Conservation (phyloP, 257 asterid species). For the Cynanchum wilfordii region DNA sequence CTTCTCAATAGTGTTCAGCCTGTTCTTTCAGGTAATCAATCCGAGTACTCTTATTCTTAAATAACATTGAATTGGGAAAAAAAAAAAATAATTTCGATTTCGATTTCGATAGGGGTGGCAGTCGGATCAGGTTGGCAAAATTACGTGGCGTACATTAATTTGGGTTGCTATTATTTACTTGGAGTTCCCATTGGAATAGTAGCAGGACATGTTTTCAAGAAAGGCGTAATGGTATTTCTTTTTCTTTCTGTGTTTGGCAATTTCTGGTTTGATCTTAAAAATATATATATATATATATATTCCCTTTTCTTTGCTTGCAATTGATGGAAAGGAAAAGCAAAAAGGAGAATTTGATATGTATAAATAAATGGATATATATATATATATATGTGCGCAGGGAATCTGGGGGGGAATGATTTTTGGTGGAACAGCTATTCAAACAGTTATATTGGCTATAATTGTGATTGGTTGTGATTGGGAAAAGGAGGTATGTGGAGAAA, state of each 20-base stretch:
- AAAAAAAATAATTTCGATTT: too few relatives aligned
- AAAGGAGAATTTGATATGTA: too few relatives aligned
- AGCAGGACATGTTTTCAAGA: too few relatives aligned
- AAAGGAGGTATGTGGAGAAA: conserved; percentile 36
- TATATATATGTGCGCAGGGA: conserved; percentile 19
- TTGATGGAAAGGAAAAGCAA: too few relatives aligned
- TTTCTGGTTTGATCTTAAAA: too few relatives aligned
- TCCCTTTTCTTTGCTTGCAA: too few relatives aligned
- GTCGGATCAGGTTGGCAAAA: conserved; percentile 62
- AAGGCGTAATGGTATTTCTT: too few relatives aligned
- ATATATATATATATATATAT: too few relatives aligned
- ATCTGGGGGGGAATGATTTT: conserved; percentile 69
- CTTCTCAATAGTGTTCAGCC: conserved; percentile 54
- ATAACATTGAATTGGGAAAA: background rate
- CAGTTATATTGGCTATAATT: conserved; percentile 41
- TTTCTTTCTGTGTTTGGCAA: too few relatives aligned
- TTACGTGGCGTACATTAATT: conserved; percentile 46
- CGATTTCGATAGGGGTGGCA: conserved; percentile 41
- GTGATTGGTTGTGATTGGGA: conserved; percentile 63
- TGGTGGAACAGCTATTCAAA: conserved; percentile 70
- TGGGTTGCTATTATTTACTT: conserved; percentile 42
- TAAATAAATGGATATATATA: too few relatives aligned
- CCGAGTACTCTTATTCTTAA: background rate
- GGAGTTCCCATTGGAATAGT: conserved; percentile 44
- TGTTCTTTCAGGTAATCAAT: conserved; percentile 39